These are phyloP conservation scores for Lactarius evosmus DNA, from an alignment of 768 basidiomycete species.

Conservation along the genomic window DNA sequence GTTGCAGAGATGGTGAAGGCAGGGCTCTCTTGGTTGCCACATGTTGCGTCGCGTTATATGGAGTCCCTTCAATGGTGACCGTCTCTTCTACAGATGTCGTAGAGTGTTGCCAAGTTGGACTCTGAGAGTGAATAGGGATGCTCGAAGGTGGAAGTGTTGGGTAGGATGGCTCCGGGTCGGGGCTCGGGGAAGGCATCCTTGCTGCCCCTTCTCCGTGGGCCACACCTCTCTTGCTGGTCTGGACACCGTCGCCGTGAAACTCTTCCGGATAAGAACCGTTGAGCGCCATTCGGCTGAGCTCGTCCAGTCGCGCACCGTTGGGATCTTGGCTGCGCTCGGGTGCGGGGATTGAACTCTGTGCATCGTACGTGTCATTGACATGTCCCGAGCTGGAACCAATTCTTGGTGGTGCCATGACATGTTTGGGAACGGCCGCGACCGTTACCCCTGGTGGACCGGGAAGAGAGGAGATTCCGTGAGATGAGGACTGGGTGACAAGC, in stretches of 20 bases:
- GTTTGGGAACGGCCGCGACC: background rate
- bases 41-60: background rate
- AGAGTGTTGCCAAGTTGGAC: conserved; percentile 1
- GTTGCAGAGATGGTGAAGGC: background rate
- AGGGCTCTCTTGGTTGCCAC: conserved; percentile 7
- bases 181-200: background rate
- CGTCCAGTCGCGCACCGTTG: conserved; percentile 1
- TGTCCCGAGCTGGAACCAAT: background rate
- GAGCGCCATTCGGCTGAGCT: conserved; percentile 9
- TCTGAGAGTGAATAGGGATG: conserved; percentile 16
- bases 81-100: conserved; percentile 13
- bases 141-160: conserved; percentile 19
- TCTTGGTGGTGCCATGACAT: background rate
- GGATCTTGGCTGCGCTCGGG: conserved; percentile 1
- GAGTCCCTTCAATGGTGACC: background rate
- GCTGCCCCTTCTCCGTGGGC: background rate
- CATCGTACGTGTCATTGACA: background rate
- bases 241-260: background rate
- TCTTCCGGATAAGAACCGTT: conserved; percentile 8
- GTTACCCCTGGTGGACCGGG: background rate
- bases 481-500: conserved; percentile 1
- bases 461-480: background rate
- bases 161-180: background rate
- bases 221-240: background rate
- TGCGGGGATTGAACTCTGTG: background rate